Evolutionary conservation across 1,284 basidiomycete genomes (phyloP), one percentile per base, ranked within the genome.

Genomic region (Anthracocystis walkeri): DNA sequence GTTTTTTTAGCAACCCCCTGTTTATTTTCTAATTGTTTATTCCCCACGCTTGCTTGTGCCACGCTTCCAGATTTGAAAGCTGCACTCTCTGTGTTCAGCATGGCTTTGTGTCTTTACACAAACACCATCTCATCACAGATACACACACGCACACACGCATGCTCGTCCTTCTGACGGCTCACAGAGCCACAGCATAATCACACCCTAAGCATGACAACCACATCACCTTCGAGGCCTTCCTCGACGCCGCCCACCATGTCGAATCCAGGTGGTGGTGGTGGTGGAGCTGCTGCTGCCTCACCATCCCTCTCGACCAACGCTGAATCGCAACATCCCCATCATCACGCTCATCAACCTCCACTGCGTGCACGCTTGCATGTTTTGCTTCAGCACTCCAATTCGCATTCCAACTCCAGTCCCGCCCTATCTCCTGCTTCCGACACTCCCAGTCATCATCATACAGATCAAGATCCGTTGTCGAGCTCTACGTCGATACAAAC

Each of bases 401-500:
- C 69, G 25, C 59, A 71, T 21, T 50, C 46, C 6, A 51, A 46
- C 63, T 65, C 69, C 3, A 71, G 69, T 38, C 69, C 69, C 11
- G 58, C 58, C 33, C 46, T 62, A 4, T 71, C 69, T 33, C 63
- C 63, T 7, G 45, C 59, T 23, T 71, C 69, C 27, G 63, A 71
- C 23, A 51, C 63, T 18, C 55, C 50, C 2, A 71, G 63, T 21
- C 63, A 65, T 12, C 51, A 58, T 33, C 58, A 35, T 16, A 61
- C 45, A 16, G 45, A 48, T 4, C 14, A 33, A 16, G 58, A 58
- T 27, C 45, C 69, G 4, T 40, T 52, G 29, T 65, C 63, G 2
- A 71, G 69, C 52, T 58, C 63, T 2, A 71, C 69, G 2, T 71
- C 69, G 7, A 45, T 71, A 16, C 35, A 61, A 8, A 71, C 59